Base-by-base conservation (phyloP, 192 early-diverging fungal species). In the Backusella circina region DNA sequence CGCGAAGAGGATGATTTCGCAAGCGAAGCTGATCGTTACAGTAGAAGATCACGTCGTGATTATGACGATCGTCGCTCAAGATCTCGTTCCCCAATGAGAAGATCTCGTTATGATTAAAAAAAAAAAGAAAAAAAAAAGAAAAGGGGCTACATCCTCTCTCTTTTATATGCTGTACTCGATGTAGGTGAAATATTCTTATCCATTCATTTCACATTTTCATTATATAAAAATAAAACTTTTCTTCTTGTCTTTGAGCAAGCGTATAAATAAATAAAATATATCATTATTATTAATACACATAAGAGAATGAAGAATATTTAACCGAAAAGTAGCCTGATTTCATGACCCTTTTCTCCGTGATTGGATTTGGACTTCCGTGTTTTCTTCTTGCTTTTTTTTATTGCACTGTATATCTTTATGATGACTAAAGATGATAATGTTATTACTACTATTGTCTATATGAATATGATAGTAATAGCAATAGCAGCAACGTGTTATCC, bases 1-100 rank as follows among this genome's bases (percentile, higher is more conserved):
- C 73, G 79, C 30, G 65, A 82, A 31, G 84, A 86, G 35, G 81
- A 84, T 74, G 87, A 88, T 71, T 79, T 85, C 61, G 80, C 80
- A 64, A 77, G 85, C 61, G 87, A 88, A 68, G 73, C 73, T 39
- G 79, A 81, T 31, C 65, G 79, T 50, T 84, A 85, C 65, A 82
- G 85, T 61, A 80, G 85, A 21, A 75, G 84, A 70, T 70, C 67
- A 38, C 69, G 72, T 28, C 61, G 73, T 32, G 71, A 72, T 38
- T 65, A 68, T 37, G 75, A 77, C 15, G 79, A 80, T 30, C 74
- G 83, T 76, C 70, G 71, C 18, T 76, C 79, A 36, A 68, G 79
- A 33, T 81, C 79, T 41, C 66, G 79, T 23, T 81, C 79, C 26
- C 79, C 79, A 32, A 44, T n/a, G 21, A 70, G 61, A 76, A 67